phyloP scores from a whole-genome alignment of 2,329 filamentous ascomycete genomes.

The Pseudopithomyces chartarum region DNA sequence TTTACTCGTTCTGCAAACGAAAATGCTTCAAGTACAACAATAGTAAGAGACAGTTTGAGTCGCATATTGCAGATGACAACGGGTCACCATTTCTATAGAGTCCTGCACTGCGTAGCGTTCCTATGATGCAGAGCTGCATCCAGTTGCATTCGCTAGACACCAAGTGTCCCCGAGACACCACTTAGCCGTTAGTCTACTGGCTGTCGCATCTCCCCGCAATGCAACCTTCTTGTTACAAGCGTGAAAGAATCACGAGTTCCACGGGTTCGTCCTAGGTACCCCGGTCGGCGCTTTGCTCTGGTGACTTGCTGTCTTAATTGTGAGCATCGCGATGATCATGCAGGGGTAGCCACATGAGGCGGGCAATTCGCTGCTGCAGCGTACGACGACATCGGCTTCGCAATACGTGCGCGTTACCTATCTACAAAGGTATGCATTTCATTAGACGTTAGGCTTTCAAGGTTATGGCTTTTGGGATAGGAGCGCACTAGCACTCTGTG shows the following conservation, averaged over 20 bases:
- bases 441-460: too few species aligned
- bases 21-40: too few species aligned
- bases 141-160: neutral
- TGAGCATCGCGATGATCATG: neutral
- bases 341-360: neutral
- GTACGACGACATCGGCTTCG: too few species aligned
- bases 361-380: neutral
- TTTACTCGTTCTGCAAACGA: too few species aligned
- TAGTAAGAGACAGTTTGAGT: neutral
- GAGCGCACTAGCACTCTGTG: neutral
- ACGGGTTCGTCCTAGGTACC: neutral
- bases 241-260: neutral
- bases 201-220: neutral
- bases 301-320: neutral
- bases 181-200: neutral
- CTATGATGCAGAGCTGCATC: neutral
- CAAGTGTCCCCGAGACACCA: neutral
- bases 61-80: neutral
- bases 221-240: neutral
- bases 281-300: neutral
- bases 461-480: neutral
- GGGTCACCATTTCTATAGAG: neutral
- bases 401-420: too few species aligned
- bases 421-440: too few species aligned
- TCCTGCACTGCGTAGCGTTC: neutral